These are phyloP conservation scores for Ogataea siamensis DNA, from an alignment of 805 yeast species.

Conservation along the genomic window DNA sequence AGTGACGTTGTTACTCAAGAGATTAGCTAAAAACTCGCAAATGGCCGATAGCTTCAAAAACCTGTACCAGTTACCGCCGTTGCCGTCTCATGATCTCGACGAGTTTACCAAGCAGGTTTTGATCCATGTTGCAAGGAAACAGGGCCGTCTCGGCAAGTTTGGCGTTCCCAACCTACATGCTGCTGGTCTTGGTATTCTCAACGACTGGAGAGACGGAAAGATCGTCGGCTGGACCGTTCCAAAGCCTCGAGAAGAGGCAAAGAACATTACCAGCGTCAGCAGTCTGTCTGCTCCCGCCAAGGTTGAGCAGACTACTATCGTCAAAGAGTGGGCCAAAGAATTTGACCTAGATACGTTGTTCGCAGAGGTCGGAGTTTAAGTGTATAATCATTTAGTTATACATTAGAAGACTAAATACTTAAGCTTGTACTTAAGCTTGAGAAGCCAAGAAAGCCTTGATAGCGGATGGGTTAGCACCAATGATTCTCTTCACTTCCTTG, in stretches of 20 bases:
- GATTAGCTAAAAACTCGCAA: slow-evolving; percentile 67
- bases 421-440: slow-evolving; percentile 31
- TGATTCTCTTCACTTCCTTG: slow-evolving; percentile 69
- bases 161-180: slow-evolving; percentile 88
- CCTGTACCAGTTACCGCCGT: slow-evolving; percentile 76
- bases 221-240: slow-evolving; percentile 89
- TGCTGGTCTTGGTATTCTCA: slow-evolving; percentile 79
- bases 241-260: slow-evolving; percentile 26
- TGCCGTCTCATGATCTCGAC: slow-evolving; percentile 68
- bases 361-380: slow-evolving; percentile 36
- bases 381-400: slow-evolving; percentile 2
- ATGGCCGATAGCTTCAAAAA: slow-evolving; percentile 75
- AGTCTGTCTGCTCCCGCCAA: slow-evolving; percentile 41
- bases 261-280: slow-evolving; percentile 34
- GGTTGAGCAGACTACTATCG: slow-evolving; percentile 73
- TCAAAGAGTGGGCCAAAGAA: slow-evolving; percentile 89
- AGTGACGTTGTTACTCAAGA: slow-evolving; percentile 69
- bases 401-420: slow-evolving; percentile 9
- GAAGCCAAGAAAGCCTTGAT: slow-evolving; percentile 57
- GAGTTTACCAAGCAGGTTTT: slow-evolving; percentile 82
- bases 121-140: slow-evolving; percentile 87
- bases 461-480: slow-evolving; percentile 88
- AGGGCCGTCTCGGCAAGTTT: slow-evolving; percentile 89
- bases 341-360: slow-evolving; percentile 87
- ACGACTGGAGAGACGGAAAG: slow-evolving; percentile 97